Evolutionary conservation across 2,329 filamentous ascomycete species (phyloP), one percentile per base, ranked within the genome.

Genomic region (Conoideocrella luteorostrata): DNA sequence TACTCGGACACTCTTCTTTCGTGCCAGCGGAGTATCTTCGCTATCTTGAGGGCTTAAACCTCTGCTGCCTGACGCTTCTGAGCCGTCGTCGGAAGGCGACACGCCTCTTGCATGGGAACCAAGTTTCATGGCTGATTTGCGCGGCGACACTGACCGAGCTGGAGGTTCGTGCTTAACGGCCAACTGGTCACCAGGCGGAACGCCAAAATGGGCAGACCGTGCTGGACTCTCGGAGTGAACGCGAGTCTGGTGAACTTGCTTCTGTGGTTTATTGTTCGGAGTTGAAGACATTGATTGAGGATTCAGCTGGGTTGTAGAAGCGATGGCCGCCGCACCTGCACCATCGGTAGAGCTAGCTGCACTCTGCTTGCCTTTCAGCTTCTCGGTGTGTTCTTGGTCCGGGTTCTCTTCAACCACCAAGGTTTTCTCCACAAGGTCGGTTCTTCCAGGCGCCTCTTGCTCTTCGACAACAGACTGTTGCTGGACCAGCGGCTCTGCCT

Each of bases 61-160:
- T 36, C 54, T 59, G 33, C 49, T 37, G 10, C 24, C 54, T 1
- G 68, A 72, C 34, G 59, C 62, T 52, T 72, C 74, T 3, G 73
- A 75, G 20, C 68, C 56, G 45, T 70, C 63, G 50, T 72, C 66
- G 37, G 74, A 66, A 37, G 80, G 71, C 43, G 79, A 74, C 26
- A 68, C 54, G 50, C 72, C 67, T 54, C 75, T 56, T 45, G 75
- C 70, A 2, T 79, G 74, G 39, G 77, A 79, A 2, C 57, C 52
- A 11, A 80, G 71, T 58, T 90, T 90, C 49, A 90, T 57, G 2
- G 85, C 86, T 2, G 86, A 88, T 59, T 91, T 91, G 36, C 80
- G 80, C 9, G 86, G 86, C 0, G 86, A 89, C 10, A 85, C 68
- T 5, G 85, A 87, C 38, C 86, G 75, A 23, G 79, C 70, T 18